Percentiles rank a stretch among this genome's conserved stretches.
Evolutionary conservation across 1,139 yeast species (phyloP).

Genomic region (Blastobotrys apis): DNA sequence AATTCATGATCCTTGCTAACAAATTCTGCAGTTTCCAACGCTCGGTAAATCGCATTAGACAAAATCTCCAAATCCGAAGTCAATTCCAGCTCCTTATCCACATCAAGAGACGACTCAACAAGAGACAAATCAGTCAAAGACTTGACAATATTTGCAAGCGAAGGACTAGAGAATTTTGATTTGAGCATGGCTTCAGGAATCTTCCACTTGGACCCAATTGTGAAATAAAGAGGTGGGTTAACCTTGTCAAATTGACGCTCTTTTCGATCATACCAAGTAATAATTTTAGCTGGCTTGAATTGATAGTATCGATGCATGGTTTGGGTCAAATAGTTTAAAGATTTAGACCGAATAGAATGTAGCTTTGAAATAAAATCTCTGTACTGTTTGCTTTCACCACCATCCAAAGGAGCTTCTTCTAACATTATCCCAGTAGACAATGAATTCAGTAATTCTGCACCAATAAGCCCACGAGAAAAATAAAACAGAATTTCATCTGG

Average conservation of each 20-base stretch:
- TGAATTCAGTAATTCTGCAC: constrained; percentile 62
- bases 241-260: constrained; percentile 20
- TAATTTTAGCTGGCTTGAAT: constrained; percentile 51
- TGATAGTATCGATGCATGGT: constrained; percentile 83
- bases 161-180: not conserved
- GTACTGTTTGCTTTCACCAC: constrained; percentile 55
- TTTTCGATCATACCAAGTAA: constrained; percentile 51
- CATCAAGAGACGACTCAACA: constrained; percentile 1
- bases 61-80: constrained; percentile 8
- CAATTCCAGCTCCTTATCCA: not conserved
- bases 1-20: constrained; percentile 44
- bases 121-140: constrained; percentile 9
- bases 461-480: constrained; percentile 70
- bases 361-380: constrained; percentile 50
- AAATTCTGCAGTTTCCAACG: constrained; percentile 54
- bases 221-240: constrained; percentile 23
- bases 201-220: constrained; percentile 23
- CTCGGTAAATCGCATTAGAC: constrained; percentile 52
- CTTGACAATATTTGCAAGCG: constrained; percentile 1
- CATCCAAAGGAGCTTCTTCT: constrained; percentile 70
- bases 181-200: constrained; percentile 15
- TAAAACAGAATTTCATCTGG: constrained; percentile 86
- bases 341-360: constrained; percentile 51
- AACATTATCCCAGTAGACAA: constrained; percentile 50
- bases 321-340: constrained; percentile 65